phyloP scores from a whole-genome alignment of 2,329 filamentous ascomycete genomes.

The Paraphaeosphaeria minitans region DNA sequence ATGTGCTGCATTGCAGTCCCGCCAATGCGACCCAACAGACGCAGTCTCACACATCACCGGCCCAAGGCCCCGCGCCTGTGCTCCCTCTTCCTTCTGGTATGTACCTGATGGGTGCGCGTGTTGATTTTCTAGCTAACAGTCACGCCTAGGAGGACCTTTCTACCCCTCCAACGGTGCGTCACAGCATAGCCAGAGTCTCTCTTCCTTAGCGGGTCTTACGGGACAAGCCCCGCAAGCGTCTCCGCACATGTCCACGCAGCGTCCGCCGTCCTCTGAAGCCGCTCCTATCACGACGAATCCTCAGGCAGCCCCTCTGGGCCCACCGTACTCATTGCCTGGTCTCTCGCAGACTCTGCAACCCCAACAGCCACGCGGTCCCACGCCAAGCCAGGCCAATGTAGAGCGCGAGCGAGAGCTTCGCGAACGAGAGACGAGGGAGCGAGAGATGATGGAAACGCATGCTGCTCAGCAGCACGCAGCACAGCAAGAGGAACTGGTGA shows the following conservation, averaged over 20 bases:
- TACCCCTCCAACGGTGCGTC: constrained; percentile 47
- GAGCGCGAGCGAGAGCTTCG: constrained; percentile 57
- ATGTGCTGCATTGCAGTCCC: constrained; percentile 26
- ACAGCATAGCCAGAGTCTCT: constrained; percentile 50
- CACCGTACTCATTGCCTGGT: constrained; percentile 52
- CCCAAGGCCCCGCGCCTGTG: constrained; percentile 43
- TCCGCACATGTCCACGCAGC: constrained; percentile 43
- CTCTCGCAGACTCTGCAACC: constrained; percentile 52
- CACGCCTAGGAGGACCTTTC: constrained; percentile 41
- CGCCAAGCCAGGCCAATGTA: constrained; percentile 40
- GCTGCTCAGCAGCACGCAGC: constrained; percentile 36
- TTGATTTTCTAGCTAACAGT: constrained; percentile 22
- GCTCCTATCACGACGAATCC: constrained; percentile 40
- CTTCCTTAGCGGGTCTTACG: constrained; percentile 51
- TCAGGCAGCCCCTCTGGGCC: constrained; percentile 41
- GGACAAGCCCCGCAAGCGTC: constrained; percentile 52
- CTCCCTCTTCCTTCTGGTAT: constrained; percentile 49
- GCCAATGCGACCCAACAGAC: constrained; percentile 41
- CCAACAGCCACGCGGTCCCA: constrained; percentile 44
- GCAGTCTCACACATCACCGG: constrained; percentile 41
- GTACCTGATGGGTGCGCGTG: constrained; percentile 20
- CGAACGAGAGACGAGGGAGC: constrained; percentile 49
- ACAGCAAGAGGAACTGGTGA: constrained; percentile 62
- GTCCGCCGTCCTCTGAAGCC: constrained; percentile 44
- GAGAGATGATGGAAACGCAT: constrained; percentile 61